These are phyloP conservation scores for Rhododendron ferrugineum DNA, from an alignment of 148 eudicot species.

Conservation along the genomic window DNA sequence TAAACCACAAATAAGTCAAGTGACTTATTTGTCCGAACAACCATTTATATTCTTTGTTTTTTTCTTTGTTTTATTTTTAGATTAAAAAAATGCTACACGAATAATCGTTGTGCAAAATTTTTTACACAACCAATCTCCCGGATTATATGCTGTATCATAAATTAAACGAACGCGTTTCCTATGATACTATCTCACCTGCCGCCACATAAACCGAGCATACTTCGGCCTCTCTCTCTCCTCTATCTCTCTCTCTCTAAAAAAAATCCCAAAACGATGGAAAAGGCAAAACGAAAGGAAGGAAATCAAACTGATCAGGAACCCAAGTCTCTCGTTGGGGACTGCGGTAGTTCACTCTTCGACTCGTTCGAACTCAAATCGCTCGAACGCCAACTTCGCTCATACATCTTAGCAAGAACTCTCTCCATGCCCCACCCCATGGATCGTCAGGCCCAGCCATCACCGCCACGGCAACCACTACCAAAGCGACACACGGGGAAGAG, in stretches of 20 bases:
- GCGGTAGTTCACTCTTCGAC: slow-evolving; percentile 79
- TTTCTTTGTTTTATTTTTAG: no score
- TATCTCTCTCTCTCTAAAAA: neutral
- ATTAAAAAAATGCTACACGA: no score
- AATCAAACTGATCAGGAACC: neutral
- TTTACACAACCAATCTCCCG: no score
- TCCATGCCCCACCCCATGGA: slow-evolving; percentile 77
- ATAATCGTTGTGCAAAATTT: no score
- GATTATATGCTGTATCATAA: no score
- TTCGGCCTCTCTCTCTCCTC: neutral
- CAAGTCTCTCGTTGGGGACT: slow-evolving; percentile 52
- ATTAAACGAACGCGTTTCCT: neutral
- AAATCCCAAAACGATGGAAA: neutral
- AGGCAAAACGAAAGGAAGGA: neutral
- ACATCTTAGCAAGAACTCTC: slow-evolving; percentile 52
- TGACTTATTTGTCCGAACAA: no score
- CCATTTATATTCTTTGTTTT: no score
- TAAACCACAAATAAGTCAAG: no score
- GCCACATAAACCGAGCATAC: neutral
- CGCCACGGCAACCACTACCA: neutral
- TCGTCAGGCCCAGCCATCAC: neutral
- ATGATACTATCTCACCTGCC: neutral
- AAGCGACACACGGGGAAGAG: slow-evolving; percentile 16
- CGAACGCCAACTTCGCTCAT: slow-evolving; percentile 63
- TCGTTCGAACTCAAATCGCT: slow-evolving; percentile 71